Conservation (phyloP, 345 rosid species). For the Salix suchowensis region DNA sequence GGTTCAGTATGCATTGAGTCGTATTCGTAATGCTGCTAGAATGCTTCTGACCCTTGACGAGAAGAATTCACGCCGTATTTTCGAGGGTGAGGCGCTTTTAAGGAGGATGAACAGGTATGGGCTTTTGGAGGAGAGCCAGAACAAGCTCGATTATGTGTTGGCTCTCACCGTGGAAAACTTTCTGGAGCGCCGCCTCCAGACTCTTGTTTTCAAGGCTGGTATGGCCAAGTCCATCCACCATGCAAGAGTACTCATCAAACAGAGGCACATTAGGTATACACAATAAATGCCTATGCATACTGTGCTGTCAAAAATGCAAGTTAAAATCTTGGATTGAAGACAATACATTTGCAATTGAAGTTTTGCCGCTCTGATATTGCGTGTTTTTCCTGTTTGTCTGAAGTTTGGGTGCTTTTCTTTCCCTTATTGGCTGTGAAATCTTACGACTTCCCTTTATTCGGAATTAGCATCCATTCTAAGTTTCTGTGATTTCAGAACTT, state of each 20-base stretch:
- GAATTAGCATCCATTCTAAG: not conserved
- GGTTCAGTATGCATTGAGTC: constrained; percentile 56
- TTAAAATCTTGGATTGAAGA: too few relatives aligned
- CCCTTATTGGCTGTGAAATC: not conserved
- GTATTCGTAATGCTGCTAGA: constrained; percentile 58
- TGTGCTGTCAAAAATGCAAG: not conserved
- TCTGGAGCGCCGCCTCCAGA: constrained; percentile 67
- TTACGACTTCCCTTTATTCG: not conserved
- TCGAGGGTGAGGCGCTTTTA: constrained; percentile 61
- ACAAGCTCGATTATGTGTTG: constrained; percentile 72
- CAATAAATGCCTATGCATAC: too few relatives aligned
- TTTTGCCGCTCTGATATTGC: not conserved
- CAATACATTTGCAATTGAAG: too few relatives aligned
- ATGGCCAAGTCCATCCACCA: constrained; percentile 72
- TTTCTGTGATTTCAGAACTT: not conserved
- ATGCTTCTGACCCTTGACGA: constrained; percentile 61
- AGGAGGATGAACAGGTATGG: constrained; percentile 61
- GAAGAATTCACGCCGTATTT: constrained; percentile 51
- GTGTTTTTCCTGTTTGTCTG: not conserved
- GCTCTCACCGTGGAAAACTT: constrained; percentile 67
- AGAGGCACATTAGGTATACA: constrained; percentile 58
- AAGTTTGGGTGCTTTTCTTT: not conserved
- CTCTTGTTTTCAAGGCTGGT: constrained; percentile 60
- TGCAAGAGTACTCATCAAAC: constrained; percentile 63
- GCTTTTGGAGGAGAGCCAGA: constrained; percentile 62